Base-by-base conservation (phyloP, 495 filamentous ascomycete species). In the Platismatia glauca region DNA sequence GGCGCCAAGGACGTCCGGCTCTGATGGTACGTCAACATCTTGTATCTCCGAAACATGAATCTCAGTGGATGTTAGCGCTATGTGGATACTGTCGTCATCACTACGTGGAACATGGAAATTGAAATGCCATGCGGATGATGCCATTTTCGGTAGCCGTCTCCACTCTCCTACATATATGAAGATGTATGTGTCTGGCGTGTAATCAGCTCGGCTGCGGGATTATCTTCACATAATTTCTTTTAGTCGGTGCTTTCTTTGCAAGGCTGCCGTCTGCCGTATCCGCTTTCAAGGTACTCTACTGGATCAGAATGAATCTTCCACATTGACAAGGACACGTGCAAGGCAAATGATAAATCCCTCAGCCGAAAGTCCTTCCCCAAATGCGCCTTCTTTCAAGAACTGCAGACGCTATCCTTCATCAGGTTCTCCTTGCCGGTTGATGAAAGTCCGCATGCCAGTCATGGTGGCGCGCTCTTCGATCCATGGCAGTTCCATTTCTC, bases 371-470 rank as follows among this genome's bases (percentile, higher is more conserved):
- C 24, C 13, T 48, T 48, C 44, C 44, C 2, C 44, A 5, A 48
- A 27, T 24, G 9, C 44, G 3, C 24, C 22, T 48, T 48, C 24
- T 48, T 48, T 15, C 44, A 48, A 24, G 41, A 27, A 48, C 13
- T 48, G 3, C n/a, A 27, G 44, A 9, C 9, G 44, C 44, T 48
- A 48, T 48, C 27, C 44, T n/a, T 48, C 18, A 46, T 15, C 44
- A 11, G 7, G 22, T 18, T 63, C 24, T 22, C 60, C 63, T 22
- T 46, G 33, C 37, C 63, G 57, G 41, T 65, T 43, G 52, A 67
- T 67, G 55, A 65, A 67, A 31, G 57, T 67, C 48, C 62, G 57
- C 33, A 67, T 35, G 7, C 66, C 62, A 13, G 66, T 67, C 57
- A 67, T 60, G 18, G 27, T 34, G n/a, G 43, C 62, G 11, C 62